These are phyloP conservation scores for Colletotrichum coccodes DNA, from an alignment of 2,329 filamentous ascomycete species.

Conservation along the genomic window DNA sequence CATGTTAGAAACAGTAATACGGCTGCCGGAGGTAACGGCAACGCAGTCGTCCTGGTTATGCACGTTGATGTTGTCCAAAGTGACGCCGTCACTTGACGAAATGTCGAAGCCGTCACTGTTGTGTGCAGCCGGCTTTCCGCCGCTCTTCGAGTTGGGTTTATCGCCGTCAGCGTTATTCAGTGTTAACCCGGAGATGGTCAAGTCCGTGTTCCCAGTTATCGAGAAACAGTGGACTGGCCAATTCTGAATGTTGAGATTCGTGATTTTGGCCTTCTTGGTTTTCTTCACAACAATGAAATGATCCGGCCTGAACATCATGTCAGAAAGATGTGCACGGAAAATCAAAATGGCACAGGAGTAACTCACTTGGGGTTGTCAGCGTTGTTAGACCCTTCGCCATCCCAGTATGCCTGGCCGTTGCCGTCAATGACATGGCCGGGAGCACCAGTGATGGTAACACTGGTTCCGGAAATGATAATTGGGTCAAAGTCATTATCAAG, in stretches of 20 bases:
- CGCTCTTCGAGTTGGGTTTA: not conserved
- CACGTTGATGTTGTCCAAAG: conserved; percentile 61
- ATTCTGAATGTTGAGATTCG: not conserved
- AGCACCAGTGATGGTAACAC: not conserved
- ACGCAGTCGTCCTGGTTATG: conserved; percentile 72
- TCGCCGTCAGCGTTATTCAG: not conserved
- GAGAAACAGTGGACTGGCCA: not conserved
- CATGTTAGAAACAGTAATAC: conserved; percentile 56
- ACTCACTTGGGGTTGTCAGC: not conserved
- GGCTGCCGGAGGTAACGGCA: conserved; percentile 63
- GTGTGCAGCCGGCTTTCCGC: not conserved
- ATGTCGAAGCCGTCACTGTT: conserved; percentile 72
- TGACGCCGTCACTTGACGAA: conserved; percentile 57
- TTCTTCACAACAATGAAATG: not conserved
- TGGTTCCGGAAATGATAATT: not conserved
- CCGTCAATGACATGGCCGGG: not conserved
- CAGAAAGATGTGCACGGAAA: no score
- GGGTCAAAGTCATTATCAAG: not conserved
- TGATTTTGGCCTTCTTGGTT: not conserved
- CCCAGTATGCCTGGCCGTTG: not conserved
- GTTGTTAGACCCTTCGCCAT: not conserved
- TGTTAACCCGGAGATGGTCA: not conserved
- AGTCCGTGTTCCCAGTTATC: not conserved
- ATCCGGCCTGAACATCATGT: no score
- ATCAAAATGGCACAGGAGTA: no score